Conservation (phyloP, 2,329 filamentous ascomycete species). For the Claviceps humidiphila region DNA sequence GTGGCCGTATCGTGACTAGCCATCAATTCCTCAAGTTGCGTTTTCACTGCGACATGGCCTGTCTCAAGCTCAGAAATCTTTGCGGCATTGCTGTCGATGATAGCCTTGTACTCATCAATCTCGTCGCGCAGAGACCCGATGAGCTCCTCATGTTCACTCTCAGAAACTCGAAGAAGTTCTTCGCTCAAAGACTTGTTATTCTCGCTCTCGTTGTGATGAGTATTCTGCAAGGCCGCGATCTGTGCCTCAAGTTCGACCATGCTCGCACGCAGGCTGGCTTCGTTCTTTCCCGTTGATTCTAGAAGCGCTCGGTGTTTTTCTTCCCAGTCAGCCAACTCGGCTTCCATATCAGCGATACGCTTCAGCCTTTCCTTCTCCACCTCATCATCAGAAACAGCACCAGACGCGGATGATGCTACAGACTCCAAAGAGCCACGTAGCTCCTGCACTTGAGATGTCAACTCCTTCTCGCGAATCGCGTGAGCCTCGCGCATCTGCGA, state of each 20-base stretch:
- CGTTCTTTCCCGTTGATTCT: conserved; percentile 56
- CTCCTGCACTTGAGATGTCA: conserved; percentile 56
- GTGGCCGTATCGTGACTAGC: conserved; percentile 41
- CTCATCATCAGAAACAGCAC: conserved; percentile 12
- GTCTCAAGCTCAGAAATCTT: conserved; percentile 65
- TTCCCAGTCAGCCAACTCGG: conserved; percentile 64
- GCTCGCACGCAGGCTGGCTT: conserved; percentile 58
- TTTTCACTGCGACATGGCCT: conserved; percentile 51
- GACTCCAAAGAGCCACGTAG: conserved; percentile 44
- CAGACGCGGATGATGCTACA: conserved; percentile 5
- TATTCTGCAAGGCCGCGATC: conserved; percentile 33
- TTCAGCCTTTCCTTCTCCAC: conserved; percentile 19
- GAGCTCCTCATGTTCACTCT: conserved; percentile 44
- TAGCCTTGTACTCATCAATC: conserved; percentile 67
- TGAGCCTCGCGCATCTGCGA: conserved; percentile 60
- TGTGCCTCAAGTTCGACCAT: conserved; percentile 59
- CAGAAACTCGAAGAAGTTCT: conserved; percentile 31
- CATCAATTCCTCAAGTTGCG: conserved; percentile 54
- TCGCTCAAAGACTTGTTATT: conserved; percentile 27
- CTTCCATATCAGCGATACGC: conserved; percentile 52
- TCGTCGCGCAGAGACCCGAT: conserved; percentile 54
- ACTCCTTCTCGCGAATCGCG: conserved; percentile 58
- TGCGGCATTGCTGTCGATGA: conserved; percentile 53
- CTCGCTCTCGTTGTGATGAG: conserved; percentile 24
- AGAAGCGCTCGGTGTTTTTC: conserved; percentile 59